Percentiles rank a stretch among this genome's conserved stretches.
Evolutionary conservation across 306 rosid species (phyloP).

Genomic region (Abrus pulchellus): DNA sequence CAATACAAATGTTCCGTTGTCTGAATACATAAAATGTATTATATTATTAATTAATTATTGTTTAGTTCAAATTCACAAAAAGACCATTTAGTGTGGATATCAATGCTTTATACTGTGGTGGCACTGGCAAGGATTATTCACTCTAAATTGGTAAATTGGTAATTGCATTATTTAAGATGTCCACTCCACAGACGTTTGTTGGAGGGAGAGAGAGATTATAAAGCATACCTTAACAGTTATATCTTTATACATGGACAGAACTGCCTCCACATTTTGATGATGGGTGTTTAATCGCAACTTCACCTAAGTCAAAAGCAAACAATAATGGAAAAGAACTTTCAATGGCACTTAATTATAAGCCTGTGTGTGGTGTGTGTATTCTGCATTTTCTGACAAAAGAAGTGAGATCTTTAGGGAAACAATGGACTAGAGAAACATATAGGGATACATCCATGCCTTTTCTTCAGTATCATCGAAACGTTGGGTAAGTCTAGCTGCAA

Average conservation of each 20-base stretch:
- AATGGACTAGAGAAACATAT: conserved; percentile 16
- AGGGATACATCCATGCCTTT: conserved; percentile 60
- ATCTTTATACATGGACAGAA: conserved; percentile 77
- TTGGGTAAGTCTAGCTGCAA: conserved; percentile 89
- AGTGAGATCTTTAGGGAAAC: neutral
- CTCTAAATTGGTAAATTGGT: neutral
- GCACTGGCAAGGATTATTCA: conserved; percentile 7
- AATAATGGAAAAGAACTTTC: conserved; percentile 18
- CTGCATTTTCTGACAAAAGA: conserved; percentile 4
- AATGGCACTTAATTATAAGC: conserved; percentile 29
- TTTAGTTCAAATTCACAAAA: conserved; percentile 23
- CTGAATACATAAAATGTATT: neutral
- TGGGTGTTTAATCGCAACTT: conserved; percentile 87
- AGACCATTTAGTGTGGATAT: conserved; percentile 28
- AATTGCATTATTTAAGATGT: conserved; percentile 8
- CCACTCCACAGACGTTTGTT: neutral
- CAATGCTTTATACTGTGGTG: conserved; percentile 13
- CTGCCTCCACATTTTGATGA: conserved; percentile 90
- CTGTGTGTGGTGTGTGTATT: neutral
- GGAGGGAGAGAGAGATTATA: neutral
- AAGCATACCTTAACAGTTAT: conserved; percentile 71
- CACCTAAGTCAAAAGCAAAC: conserved; percentile 63
- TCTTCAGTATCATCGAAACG: conserved; percentile 96
- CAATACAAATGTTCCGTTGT: neutral
- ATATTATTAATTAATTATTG: neutral